phyloP scores from a whole-genome alignment of 169 alveolate species.

The Blepharisma undulans region DNA sequence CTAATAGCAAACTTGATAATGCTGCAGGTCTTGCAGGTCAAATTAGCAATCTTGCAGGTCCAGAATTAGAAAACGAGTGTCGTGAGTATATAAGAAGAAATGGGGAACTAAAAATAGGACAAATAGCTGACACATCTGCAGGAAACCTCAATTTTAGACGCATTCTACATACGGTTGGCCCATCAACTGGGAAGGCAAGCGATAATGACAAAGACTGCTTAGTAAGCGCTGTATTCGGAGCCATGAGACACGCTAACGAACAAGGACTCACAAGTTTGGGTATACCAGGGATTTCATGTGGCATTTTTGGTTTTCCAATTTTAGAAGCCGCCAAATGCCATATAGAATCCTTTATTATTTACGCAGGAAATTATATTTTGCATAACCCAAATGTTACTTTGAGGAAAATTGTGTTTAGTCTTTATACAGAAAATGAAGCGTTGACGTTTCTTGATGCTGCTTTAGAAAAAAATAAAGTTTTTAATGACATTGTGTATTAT shows the following conservation, averaged over 20 bases:
- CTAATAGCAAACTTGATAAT: slow-evolving; percentile 44
- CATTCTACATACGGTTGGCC: slow-evolving; percentile 57
- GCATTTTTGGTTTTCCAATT: slow-evolving; percentile 33
- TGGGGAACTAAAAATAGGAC: not conserved
- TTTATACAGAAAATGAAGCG: slow-evolving; percentile 1
- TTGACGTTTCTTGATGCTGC: not conserved
- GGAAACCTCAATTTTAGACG: slow-evolving; percentile 54
- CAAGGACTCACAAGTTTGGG: not conserved
- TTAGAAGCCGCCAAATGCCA: slow-evolving; percentile 24
- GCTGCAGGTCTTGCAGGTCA: slow-evolving; percentile 57
- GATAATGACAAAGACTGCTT: not conserved
- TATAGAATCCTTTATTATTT: not conserved
- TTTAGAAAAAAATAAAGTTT: not conserved
- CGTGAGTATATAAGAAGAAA: slow-evolving; percentile 43
- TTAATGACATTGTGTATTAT: not conserved
- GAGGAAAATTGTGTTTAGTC: not conserved
- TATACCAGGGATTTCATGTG: slow-evolving; percentile 44
- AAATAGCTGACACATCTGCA: slow-evolving; percentile 51
- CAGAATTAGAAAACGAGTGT: slow-evolving; percentile 49
- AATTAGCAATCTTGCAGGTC: slow-evolving; percentile 53
- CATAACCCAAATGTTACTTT: not conserved
- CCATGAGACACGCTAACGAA: not conserved
- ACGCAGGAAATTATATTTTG: not conserved
- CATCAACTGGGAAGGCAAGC: not conserved
- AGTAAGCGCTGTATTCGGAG: not conserved